Conservation (phyloP, 2,329 filamentous ascomycete genomes). For the Epichloe brachyelytri region DNA sequence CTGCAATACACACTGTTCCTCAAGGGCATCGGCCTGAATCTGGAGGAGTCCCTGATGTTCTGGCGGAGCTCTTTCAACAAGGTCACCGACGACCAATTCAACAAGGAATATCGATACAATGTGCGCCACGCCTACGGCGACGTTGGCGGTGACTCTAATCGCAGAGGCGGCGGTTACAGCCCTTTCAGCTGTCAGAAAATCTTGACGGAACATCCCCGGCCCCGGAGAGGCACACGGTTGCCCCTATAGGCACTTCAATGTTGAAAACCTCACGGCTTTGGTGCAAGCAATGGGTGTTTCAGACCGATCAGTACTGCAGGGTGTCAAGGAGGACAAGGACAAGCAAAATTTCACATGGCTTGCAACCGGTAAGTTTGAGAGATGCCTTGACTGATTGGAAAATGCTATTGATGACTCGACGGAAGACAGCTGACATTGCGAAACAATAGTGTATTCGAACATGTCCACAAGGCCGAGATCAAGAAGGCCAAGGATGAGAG, state of each 20-base stretch:
- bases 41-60: slow-evolving; percentile 88
- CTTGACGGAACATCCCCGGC: slow-evolving; percentile 74
- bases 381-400: too few species aligned
- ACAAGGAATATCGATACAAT: slow-evolving; percentile 96
- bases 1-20: slow-evolving; percentile 94
- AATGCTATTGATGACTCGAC: too few species aligned
- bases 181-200: slow-evolving; percentile 95
- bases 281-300: slow-evolving; percentile 68
- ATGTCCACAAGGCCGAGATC: slow-evolving; percentile 66
- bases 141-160: slow-evolving; percentile 82
- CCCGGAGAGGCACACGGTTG: slow-evolving; percentile 90
- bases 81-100: slow-evolving; percentile 86
- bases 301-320: slow-evolving; percentile 64
- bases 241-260: slow-evolving; percentile 82
- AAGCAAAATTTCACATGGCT: slow-evolving; percentile 87
- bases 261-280: slow-evolving; percentile 70
- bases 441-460: slow-evolving; percentile 63
- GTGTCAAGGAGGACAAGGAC: slow-evolving; percentile 78
- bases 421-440: neutral
- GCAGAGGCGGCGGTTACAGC: slow-evolving; percentile 75
- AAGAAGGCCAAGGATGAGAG: slow-evolving; percentile 64
- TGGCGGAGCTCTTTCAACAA: slow-evolving; percentile 81
- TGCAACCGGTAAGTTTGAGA: slow-evolving; percentile 59
- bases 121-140: slow-evolving; percentile 91
- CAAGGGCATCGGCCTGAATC: slow-evolving; percentile 80